Percentiles rank a stretch among this genome's conserved stretches.
Evolutionary conservation across 1,284 basidiomycete genomes (phyloP).

Genomic region (Ceratobasidium theobromae): DNA sequence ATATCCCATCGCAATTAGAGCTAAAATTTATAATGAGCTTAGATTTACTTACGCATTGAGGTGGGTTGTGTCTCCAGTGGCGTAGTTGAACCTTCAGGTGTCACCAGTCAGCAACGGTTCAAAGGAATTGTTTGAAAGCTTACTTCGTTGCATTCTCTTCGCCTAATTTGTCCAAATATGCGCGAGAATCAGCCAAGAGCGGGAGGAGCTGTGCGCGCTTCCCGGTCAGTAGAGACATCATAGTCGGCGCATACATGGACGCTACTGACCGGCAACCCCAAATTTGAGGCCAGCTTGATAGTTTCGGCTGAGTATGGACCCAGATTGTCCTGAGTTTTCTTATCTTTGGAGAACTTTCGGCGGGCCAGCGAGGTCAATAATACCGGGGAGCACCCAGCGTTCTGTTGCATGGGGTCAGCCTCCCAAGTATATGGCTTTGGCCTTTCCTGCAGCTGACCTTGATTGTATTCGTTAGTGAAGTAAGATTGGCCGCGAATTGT

Average conservation of each 20-base stretch:
- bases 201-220: slow-evolving; percentile 13
- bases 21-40: not conserved
- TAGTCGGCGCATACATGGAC: not conserved
- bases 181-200: slow-evolving; percentile 6
- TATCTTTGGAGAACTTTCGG: slow-evolving; percentile 11
- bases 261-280: slow-evolving; percentile 15
- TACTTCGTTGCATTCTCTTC: slow-evolving; percentile 8
- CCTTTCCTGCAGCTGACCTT: not conserved
- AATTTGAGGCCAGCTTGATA: slow-evolving; percentile 16
- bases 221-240: too few species aligned
- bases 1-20: not conserved
- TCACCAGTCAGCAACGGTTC: not conserved
- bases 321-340: slow-evolving; percentile 13
- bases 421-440: not conserved
- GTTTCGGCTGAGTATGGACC: slow-evolving; percentile 24
- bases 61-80: slow-evolving; percentile 6
- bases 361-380: slow-evolving; percentile 22
- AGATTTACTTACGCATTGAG: slow-evolving; percentile 8
- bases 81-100: slow-evolving; percentile 21
- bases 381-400: slow-evolving; percentile 18
- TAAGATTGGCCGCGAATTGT: slow-evolving; percentile 20
- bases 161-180: slow-evolving; percentile 23
- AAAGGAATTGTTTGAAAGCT: not conserved
- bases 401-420: not conserved
- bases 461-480: slow-evolving; percentile 20